Evolutionary conservation across 805 yeast genomes (phyloP).

Genomic region (Kodamaea sagamina): DNA sequence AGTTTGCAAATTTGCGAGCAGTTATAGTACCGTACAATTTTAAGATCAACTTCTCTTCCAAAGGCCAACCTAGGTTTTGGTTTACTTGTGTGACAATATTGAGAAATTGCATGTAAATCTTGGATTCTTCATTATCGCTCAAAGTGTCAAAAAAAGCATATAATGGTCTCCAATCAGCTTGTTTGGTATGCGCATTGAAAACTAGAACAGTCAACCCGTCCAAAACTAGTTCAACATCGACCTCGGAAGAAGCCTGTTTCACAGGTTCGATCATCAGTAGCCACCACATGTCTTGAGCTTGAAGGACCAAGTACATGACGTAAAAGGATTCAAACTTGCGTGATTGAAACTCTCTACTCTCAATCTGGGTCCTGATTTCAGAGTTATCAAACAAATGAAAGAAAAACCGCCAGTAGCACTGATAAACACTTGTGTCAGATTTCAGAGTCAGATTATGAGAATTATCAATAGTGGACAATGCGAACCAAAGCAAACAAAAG

Average conservation of each 20-base stretch:
- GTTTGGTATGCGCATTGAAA: slow-evolving; percentile 3
- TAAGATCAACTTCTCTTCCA: slow-evolving; percentile 36
- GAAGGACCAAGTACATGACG: slow-evolving; percentile 21
- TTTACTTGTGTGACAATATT: slow-evolving; percentile 30
- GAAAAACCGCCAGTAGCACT: slow-evolving; percentile 14
- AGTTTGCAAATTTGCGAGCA: slow-evolving; percentile 36
- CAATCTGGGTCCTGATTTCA: slow-evolving; percentile 13
- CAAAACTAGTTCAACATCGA: slow-evolving; percentile 17
- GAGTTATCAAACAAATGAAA: slow-evolving; percentile 16
- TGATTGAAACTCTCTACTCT: slow-evolving; percentile 1
- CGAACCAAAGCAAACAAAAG: slow-evolving; percentile 16
- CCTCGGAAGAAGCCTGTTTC: slow-evolving; percentile 12
- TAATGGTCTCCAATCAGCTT: slow-evolving; percentile 30
- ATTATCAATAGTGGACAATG: slow-evolving; percentile 2
- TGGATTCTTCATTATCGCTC: slow-evolving; percentile 18
- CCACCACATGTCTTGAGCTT: slow-evolving; percentile 29
- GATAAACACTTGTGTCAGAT: not conserved
- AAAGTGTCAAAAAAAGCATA: slow-evolving; percentile 22
- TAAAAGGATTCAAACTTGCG: slow-evolving; percentile 24
- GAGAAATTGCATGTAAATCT: slow-evolving; percentile 26
- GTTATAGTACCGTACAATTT: slow-evolving; percentile 34
- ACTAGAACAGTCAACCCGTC: slow-evolving; percentile 17
- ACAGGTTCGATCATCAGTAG: slow-evolving; percentile 23
- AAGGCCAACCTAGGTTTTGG: slow-evolving; percentile 30
- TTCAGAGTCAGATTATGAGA: not conserved